Evolutionary conservation across 768 basidiomycete genomes (phyloP), one percentile per base, ranked within the genome.

Genomic region (Austroboletus festivus): DNA sequence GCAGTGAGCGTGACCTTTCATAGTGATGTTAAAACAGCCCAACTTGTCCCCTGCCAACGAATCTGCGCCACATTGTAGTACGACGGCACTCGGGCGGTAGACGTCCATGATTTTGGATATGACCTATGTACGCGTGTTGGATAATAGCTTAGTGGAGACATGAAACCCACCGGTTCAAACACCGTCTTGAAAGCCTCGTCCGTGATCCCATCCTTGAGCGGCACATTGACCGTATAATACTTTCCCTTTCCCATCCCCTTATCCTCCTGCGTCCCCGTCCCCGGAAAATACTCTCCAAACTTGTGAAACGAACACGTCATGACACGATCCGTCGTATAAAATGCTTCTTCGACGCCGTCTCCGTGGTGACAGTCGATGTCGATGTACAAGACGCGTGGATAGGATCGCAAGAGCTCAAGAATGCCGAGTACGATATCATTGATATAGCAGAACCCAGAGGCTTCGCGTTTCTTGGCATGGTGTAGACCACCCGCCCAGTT

Each of bases 301-400:
- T 97, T 95, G 73, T 98, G 96, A 65, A 99, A 95, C 41, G 88
- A 91, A 60, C 85, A 89, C 3, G 95, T 97, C 89, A 97, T 93
- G 58, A 98, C 96, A 43, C 96, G 78, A 65, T 98, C 91, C 4
- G 92, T 95, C 30, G 90, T 94, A 66, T 96, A 97, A 73, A 98
- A 97, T 3, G 95, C 96, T 64, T 98, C 96, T 60, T 99, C 96
- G 28, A 98, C 96, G 13, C 95, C 95, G 64, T 98, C 96, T 16
- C 96, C 95, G 66, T 99, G 96, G 65, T 98, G 96, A 43, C 93
- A 93, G 68, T 98, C 96, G 50, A 98, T 93, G 70, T 99, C 95
- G 68, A 99, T 86, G 65, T 99, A 98, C 24, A 99, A 73, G 15
- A 99, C 95, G 45, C 96, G 85, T 3, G 89, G 77, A 61, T 83